phyloP scores from a whole-genome alignment of 2,329 filamentous ascomycete genomes.

The Ophiostoma tasmaniense region DNA sequence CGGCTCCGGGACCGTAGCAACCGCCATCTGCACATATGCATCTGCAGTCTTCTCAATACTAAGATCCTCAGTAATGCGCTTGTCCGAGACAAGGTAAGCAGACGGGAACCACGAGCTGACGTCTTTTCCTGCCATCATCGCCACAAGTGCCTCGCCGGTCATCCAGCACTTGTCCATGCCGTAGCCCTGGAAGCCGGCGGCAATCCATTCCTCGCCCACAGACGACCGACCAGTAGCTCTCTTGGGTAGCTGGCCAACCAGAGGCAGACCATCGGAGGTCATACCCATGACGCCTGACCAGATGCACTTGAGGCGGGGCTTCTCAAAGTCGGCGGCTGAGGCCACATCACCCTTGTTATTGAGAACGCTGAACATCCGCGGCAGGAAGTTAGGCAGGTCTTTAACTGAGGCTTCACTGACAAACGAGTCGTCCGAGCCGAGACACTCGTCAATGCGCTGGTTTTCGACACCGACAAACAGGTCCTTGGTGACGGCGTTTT shows the following conservation, averaged over 20 bases:
- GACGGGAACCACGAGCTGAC: background rate
- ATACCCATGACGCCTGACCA: constrained; percentile 18
- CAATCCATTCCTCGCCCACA: constrained; percentile 20
- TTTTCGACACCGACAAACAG: constrained; percentile 18
- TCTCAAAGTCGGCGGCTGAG: background rate
- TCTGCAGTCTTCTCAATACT: background rate
- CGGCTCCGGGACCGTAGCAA: background rate
- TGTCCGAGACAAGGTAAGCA: background rate
- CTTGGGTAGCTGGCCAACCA: constrained; percentile 14
- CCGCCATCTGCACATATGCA: background rate
- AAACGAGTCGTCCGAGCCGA: constrained; percentile 12
- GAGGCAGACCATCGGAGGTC: constrained; percentile 16
- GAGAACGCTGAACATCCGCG: constrained; percentile 12
- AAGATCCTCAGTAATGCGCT: background rate
- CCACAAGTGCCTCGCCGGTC: constrained; percentile 16
- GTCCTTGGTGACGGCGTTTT: constrained; percentile 12
- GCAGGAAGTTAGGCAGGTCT: background rate
- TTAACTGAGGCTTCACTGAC: background rate
- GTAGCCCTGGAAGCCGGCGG: constrained; percentile 21
- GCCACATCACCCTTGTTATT: background rate
- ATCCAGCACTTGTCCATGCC: constrained; percentile 23
- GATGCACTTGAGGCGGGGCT: constrained; percentile 5
- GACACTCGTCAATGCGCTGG: constrained; percentile 11
- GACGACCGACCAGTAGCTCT: background rate
- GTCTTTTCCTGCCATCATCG: constrained; percentile 7